A percentile compares a stretch with the other conserved stretches of the same genome.
Evolutionary conservation across 768 basidiomycete genomes (phyloP).

Genomic region (Trametes maxima): DNA sequence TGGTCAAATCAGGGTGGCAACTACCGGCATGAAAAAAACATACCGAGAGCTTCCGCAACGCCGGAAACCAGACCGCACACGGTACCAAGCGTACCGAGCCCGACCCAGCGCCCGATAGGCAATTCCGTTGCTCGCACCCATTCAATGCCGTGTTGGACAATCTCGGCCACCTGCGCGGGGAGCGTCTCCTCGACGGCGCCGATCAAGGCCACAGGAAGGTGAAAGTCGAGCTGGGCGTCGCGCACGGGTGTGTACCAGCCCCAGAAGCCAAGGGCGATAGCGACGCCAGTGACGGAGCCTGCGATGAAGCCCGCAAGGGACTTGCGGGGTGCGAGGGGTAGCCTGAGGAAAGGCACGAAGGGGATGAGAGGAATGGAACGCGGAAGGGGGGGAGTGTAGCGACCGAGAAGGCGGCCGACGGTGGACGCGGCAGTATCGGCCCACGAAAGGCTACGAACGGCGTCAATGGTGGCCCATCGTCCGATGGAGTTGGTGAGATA

Average conservation of each 20-base stretch:
- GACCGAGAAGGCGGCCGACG: conserved; percentile 82
- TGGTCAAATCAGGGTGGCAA: conserved; percentile 11
- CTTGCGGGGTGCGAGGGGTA: conserved; percentile 82
- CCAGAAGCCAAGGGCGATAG: conserved; percentile 75
- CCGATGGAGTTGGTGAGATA: conserved; percentile 20
- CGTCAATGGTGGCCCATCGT: conserved; percentile 8
- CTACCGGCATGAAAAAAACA: conserved; percentile 32
- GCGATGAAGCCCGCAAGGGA: conserved; percentile 84
- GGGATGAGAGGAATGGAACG: conserved; percentile 36
- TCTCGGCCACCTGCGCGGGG: conserved; percentile 23
- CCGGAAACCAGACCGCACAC: conserved; percentile 80
- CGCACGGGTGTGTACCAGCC: conserved; percentile 55
- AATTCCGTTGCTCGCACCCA: conserved; percentile 21
- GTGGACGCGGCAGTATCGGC: conserved; percentile 95
- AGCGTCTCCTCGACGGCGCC: conserved; percentile 16
- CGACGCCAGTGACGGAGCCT: conserved; percentile 70
- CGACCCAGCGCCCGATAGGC: conserved; percentile 46
- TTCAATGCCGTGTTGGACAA: conserved; percentile 33
- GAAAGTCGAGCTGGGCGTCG: conserved; percentile 42
- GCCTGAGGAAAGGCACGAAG: conserved; percentile 39
- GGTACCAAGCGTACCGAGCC: conserved; percentile 57
- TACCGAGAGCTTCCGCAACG: conserved; percentile 88
- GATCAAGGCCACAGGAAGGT: conserved; percentile 29
- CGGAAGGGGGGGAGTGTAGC: conserved; percentile 65
- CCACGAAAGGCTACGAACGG: conserved; percentile 79